A percentile compares a stretch with the other conserved stretches of the same genome.
Evolutionary conservation across 73 alveolate genomes (phyloP).

Genomic region (Halteria grandinella): DNA sequence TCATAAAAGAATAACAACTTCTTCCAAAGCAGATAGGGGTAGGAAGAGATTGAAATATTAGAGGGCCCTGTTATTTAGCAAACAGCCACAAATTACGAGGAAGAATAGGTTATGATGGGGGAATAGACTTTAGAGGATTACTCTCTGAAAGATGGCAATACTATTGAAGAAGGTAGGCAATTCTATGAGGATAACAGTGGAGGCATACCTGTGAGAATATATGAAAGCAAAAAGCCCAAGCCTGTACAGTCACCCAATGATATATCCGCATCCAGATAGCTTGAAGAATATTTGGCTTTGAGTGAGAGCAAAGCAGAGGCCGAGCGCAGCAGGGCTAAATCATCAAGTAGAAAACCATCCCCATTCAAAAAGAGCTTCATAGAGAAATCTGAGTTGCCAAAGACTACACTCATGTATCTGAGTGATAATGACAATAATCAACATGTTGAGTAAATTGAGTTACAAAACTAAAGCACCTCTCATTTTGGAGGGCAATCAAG

Average conservation of each 20-base stretch:
- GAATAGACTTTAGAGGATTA: too few relatives aligned
- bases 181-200: neutral
- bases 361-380: slow-evolving; percentile 28
- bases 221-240: slow-evolving; percentile 19
- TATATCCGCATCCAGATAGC: neutral
- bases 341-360: too few relatives aligned
- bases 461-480: neutral
- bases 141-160: neutral
- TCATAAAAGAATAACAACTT: slow-evolving; percentile 39
- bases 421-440: too few relatives aligned
- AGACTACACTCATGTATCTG: too few relatives aligned
- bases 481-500: neutral
- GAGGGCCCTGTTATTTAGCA: neutral
- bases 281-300: too few relatives aligned
- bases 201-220: slow-evolving; percentile 1
- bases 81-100: neutral
- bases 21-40: slow-evolving; percentile 27
- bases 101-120: too few relatives aligned
- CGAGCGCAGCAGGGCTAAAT: too few relatives aligned
- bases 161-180: too few relatives aligned
- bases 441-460: neutral
- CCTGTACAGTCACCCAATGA: neutral
- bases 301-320: too few relatives aligned
- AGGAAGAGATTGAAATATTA: slow-evolving; percentile 15
- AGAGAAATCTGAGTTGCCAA: neutral